Base-by-base conservation (phyloP, 208 protist genomes). In the Vickermania ingenoplastis region DNA sequence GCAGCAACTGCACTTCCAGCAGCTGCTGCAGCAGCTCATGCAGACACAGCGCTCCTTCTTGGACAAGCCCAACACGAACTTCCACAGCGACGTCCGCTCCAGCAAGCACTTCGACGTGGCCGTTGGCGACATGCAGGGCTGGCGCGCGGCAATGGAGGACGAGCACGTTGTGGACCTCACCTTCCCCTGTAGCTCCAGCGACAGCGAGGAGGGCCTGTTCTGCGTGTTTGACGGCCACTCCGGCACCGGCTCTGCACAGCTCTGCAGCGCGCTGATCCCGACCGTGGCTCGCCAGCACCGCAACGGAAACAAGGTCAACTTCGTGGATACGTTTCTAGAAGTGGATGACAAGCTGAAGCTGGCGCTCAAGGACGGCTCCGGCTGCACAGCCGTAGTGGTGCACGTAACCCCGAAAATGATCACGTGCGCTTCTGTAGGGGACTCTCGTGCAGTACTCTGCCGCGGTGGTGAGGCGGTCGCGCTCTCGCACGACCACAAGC, bases 401-500 rank as follows among this genome's bases (percentile, higher is more conserved):
- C 75, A 88, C 61, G 67, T 95, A 28, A 88, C 89, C 5, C 66
- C 74, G 0, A 68, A 65, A 22, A 60, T 65, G 57, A 79, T 97
- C 53, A 90, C 86, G 21, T 96, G 89, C 54, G 87, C 86, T 53
- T 96, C 86, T 53, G 87, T 95, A 3, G 94, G 94, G n/a, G 94
- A 97, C 59, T 96, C 91, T 1, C 75, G 94, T 30, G 81, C 83
- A 1, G 84, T 97, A 48, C 61, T 96, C 31, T 96, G 83, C 65
- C 76, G 82, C 53, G 70, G 73, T 60, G 83, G 83, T 7, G 67
- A 55, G 27, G 79, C 85, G 41, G 69, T 96, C 51, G 85, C 78
- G 13, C 77, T 97, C 24, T 81, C 77, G 2, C 55, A 91, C 28
- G 95, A 98, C 62, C 95, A 98, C 83, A 97, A 97, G 64, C 94